Percentiles rank a stretch among this genome's conserved stretches.
phyloP scores from a whole-genome alignment of 495 filamentous ascomycete genomes.

The Paragyromitra xinjiangensis region DNA sequence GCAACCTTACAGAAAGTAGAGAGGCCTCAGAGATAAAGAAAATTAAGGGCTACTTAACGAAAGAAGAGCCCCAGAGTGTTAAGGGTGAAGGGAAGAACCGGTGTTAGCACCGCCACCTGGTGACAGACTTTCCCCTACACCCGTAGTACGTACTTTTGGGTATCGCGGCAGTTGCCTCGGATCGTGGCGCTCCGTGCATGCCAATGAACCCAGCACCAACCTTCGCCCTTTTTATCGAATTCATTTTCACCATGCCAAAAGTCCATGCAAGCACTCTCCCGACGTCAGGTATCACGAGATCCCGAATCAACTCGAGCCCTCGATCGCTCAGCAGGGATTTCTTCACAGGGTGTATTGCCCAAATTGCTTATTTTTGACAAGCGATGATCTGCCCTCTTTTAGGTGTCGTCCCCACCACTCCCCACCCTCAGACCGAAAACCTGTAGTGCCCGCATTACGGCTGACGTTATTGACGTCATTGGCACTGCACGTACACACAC shows the following conservation, averaged over 20 bases:
- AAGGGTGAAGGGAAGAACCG: too few species aligned
- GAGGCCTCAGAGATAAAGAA: too few species aligned
- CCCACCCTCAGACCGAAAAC: neutral
- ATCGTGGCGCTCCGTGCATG: too few species aligned
- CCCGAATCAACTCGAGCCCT: conserved; percentile 1
- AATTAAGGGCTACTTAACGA: too few species aligned
- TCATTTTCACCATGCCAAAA: too few species aligned
- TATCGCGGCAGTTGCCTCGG: too few species aligned
- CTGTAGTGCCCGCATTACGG: conserved; percentile 23
- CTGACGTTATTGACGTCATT: conserved; percentile 32
- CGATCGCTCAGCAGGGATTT: neutral
- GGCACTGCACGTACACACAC: conserved; percentile 2
- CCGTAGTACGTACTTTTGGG: too few species aligned
- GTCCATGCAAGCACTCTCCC: neutral
- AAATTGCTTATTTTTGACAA: conserved; percentile 21
- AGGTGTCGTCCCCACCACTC: neutral
- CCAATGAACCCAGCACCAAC: too few species aligned
- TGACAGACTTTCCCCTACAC: too few species aligned
- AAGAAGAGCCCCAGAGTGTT: too few species aligned
- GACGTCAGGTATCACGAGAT: neutral
- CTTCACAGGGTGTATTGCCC: neutral
- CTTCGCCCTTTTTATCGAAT: neutral
- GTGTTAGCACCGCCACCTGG: too few species aligned
- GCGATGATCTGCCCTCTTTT: conserved; percentile 25
- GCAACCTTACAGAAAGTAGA: too few species aligned